Evolutionary conservation across 345 rosid species (phyloP).

Genomic region (Excoecaria cochinchinensis): DNA sequence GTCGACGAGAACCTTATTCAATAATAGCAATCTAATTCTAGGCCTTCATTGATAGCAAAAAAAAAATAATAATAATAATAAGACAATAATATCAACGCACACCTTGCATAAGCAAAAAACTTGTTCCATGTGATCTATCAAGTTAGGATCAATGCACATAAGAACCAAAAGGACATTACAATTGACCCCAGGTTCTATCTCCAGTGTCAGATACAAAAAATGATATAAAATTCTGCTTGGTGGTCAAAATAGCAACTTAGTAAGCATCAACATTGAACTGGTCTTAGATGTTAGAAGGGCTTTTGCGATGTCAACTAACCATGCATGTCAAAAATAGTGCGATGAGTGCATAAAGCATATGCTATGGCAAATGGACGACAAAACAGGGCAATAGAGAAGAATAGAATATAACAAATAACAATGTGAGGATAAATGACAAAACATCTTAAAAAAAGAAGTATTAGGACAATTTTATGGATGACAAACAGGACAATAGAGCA

Average conservation of each 20-base stretch:
- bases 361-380: background rate
- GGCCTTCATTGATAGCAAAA: no score
- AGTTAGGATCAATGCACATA: background rate
- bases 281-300: background rate
- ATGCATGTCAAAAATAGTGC: background rate
- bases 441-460: no score
- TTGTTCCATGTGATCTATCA: background rate
- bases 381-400: background rate
- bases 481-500: background rate
- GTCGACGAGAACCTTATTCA: no score
- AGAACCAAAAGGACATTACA: background rate
- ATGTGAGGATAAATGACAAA: background rate
- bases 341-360: background rate
- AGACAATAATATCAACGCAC: background rate
- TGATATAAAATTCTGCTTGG: no score
- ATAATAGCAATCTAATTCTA: no score
- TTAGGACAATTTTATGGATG: background rate
- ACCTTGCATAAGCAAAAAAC: background rate
- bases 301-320: background rate
- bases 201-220: background rate
- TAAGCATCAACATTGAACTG: background rate
- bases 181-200: background rate
- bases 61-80: no score
- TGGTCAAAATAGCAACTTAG: no score
- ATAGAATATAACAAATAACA: background rate